These are phyloP conservation scores for Baudoinia panamericana DNA, from an alignment of 495 filamentous ascomycete genomes.

Conservation along the genomic window DNA sequence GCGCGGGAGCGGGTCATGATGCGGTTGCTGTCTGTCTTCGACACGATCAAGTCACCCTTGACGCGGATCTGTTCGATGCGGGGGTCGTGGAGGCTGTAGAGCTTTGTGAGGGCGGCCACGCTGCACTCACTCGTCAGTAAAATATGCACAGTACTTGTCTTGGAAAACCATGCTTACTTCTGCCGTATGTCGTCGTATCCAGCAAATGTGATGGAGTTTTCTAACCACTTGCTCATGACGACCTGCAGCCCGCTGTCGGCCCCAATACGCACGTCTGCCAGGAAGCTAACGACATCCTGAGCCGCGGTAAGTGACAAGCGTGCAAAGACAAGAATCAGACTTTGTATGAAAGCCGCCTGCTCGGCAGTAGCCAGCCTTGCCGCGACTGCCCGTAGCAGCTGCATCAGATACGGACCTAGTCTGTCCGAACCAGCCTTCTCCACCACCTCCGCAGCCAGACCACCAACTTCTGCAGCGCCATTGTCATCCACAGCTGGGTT, in stretches of 20 bases:
- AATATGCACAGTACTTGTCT: not conserved
- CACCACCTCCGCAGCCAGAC: constrained; percentile 84
- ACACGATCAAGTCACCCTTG: constrained; percentile 80
- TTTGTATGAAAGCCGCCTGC: constrained; percentile 76
- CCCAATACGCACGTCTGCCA: constrained; percentile 66
- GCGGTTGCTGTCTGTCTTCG: constrained; percentile 58
- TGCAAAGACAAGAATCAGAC: constrained; percentile 87
- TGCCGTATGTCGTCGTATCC: constrained; percentile 94
- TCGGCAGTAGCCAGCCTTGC: constrained; percentile 65
- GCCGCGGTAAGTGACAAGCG: constrained; percentile 72
- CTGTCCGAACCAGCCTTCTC: constrained; percentile 83
- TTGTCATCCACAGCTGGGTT: constrained; percentile 71
- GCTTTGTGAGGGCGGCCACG: constrained; percentile 77
- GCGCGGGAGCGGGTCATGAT: constrained; percentile 89
- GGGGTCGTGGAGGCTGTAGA: constrained; percentile 76
- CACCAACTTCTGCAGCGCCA: constrained; percentile 88
- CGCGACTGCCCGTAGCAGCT: constrained; percentile 88
- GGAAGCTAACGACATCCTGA: constrained; percentile 81
- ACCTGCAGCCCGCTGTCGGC: constrained; percentile 67
- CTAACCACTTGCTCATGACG: constrained; percentile 87
- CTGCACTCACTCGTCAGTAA: constrained; percentile 38
- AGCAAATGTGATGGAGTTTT: constrained; percentile 89
- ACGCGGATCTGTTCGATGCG: constrained; percentile 67
- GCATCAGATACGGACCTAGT: constrained; percentile 75
- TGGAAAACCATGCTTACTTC: constrained; percentile 48